Percentiles rank a stretch among this genome's conserved stretches.
Conservation (phyloP, 208 protist species). For the Trypanosoma theileri region DNA sequence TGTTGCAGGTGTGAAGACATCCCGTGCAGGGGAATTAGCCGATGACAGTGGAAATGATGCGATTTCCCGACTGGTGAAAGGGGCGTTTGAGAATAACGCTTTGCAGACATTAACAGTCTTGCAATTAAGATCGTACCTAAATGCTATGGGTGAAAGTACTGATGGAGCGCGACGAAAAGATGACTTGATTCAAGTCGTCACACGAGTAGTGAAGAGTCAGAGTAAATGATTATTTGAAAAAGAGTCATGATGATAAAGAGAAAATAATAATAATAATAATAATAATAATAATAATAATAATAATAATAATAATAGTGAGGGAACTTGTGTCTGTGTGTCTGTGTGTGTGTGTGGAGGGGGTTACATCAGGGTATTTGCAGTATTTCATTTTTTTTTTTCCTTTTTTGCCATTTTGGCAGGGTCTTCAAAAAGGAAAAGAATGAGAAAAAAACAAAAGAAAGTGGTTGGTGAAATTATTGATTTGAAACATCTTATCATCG, state of each 20-base stretch:
- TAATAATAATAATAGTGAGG: no score
- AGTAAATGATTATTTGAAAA: no score
- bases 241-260: no score
- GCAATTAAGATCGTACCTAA: conserved; percentile 49
- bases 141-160: conserved; percentile 4
- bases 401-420: background rate
- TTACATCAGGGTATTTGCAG: background rate
- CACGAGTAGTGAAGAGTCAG: conserved; percentile 5
- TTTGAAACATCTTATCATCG: background rate
- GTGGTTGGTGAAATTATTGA: background rate
- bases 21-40: background rate
- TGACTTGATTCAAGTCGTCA: conserved; percentile 31
- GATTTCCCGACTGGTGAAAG: conserved; percentile 27
- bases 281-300: no score
- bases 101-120: conserved; percentile 37
- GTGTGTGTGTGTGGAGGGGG: no score
- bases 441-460: conserved; percentile 12
- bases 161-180: conserved; percentile 32
- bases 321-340: no score
- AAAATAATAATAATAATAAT: no score
- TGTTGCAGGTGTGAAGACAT: conserved; percentile 1
- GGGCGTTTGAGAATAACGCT: conserved; percentile 36
- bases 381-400: background rate
- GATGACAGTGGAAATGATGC: conserved; percentile 7
- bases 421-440: background rate